phyloP scores from a whole-genome alignment of 2,329 filamentous ascomycete genomes.

The Phialemonium atrogriseum region DNA sequence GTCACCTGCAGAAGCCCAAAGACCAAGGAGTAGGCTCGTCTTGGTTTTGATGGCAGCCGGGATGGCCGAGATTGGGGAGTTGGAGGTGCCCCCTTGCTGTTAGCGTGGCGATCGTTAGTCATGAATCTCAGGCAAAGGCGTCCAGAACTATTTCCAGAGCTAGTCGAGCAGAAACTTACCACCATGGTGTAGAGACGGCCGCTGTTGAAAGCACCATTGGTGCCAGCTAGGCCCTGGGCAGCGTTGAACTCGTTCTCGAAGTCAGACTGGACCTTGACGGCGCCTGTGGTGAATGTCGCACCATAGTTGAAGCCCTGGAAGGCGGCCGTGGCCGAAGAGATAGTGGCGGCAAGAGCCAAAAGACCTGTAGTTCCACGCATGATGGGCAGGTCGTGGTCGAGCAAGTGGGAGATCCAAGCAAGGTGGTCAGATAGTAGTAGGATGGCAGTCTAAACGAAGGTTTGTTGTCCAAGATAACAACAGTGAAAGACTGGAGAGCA shows the following conservation, averaged over 20 bases:
- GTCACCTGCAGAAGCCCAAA: conserved; percentile 70
- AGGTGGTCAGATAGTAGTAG: too few species aligned
- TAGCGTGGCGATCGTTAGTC: conserved; percentile 2
- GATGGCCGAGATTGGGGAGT: conserved; percentile 62
- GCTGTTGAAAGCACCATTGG: conserved; percentile 52
- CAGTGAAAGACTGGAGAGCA: too few species aligned
- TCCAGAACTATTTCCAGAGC: too few species aligned
- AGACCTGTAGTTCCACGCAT: conserved; percentile 13
- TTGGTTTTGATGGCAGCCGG: conserved; percentile 75
- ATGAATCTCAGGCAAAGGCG: too few species aligned
- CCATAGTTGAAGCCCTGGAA: conserved; percentile 69
- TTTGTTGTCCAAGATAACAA: too few species aligned
- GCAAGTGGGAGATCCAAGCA: too few species aligned
- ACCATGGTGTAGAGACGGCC: conserved; percentile 71
- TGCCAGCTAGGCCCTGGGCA: conserved; percentile 55
- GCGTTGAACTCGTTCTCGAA: conserved; percentile 64
- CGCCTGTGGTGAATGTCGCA: conserved; percentile 49
- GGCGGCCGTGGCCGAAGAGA: conserved; percentile 26
- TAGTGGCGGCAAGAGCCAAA: conserved; percentile 24
- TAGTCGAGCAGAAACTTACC: conserved; percentile 27
- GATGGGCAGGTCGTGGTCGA: too few species aligned
- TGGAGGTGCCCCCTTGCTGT: conserved; percentile 56
- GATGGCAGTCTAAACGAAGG: too few species aligned
- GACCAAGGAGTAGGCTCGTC: conserved; percentile 69
- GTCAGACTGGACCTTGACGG: conserved; percentile 51